A percentile compares a stretch with the other conserved stretches of the same genome.
These are phyloP conservation scores for Epithele typhae DNA, from an alignment of 768 basidiomycete species.

Conservation along the genomic window DNA sequence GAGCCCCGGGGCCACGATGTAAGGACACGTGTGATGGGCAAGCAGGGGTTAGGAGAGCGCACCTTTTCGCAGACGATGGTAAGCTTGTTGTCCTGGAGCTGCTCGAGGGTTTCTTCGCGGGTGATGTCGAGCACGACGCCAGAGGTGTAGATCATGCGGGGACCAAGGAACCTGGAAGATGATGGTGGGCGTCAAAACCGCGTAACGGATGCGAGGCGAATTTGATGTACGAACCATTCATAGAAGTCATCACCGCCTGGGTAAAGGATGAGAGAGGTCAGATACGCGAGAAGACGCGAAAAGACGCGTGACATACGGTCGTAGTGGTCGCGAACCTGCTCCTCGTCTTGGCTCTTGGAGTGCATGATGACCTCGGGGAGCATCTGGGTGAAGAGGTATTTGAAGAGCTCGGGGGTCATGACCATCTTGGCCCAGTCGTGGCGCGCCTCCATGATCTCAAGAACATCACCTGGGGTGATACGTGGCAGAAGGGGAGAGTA, in stretches of 20 bases:
- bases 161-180: slow-evolving; percentile 75
- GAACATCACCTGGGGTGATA: slow-evolving; percentile 67
- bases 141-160: slow-evolving; percentile 97
- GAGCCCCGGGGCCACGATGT: no score
- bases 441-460: slow-evolving; percentile 90
- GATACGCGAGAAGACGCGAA: slow-evolving; percentile 7
- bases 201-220: background rate
- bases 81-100: slow-evolving; percentile 98
- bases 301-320: slow-evolving; percentile 56
- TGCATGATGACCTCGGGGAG: slow-evolving; percentile 94
- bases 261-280: slow-evolving; percentile 4
- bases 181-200: background rate
- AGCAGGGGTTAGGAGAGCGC: background rate
- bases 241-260: slow-evolving; percentile 96
- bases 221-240: slow-evolving; percentile 51
- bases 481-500: slow-evolving; percentile 2
- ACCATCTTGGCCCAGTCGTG: slow-evolving; percentile 94
- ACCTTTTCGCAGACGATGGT: slow-evolving; percentile 88
- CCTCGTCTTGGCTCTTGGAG: slow-evolving; percentile 87
- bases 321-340: slow-evolving; percentile 94
- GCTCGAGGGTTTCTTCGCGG: slow-evolving; percentile 78
- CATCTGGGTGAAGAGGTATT: slow-evolving; percentile 84
- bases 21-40: no score
- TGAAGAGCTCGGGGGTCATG: slow-evolving; percentile 88
- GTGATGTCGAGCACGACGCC: slow-evolving; percentile 76